phyloP scores from a whole-genome alignment of 2,329 filamentous ascomycete genomes.

The Colletotrichum nymphaeae region DNA sequence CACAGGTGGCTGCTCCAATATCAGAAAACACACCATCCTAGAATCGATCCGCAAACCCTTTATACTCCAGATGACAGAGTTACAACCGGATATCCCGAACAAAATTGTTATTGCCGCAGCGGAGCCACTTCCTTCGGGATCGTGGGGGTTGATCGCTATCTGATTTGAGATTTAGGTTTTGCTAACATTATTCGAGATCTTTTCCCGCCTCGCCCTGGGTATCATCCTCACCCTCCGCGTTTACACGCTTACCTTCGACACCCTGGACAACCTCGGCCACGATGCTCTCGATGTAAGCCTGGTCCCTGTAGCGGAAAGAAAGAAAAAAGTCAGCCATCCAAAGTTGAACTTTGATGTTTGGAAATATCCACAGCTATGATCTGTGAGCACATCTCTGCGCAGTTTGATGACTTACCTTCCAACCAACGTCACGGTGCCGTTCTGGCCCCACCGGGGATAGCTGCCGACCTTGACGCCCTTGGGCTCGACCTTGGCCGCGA shows the following conservation, averaged over 20 bases:
- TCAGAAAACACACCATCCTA: neutral
- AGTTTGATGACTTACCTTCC: constrained; percentile 58
- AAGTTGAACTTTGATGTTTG: neutral
- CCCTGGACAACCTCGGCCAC: constrained; percentile 81
- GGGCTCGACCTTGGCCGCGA: constrained; percentile 78
- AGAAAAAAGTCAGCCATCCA: constrained; percentile 3
- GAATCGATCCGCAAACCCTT: neutral
- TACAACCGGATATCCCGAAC: constrained; percentile 4
- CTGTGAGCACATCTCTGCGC: neutral
- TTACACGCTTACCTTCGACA: constrained; percentile 78
- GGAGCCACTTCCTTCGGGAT: neutral
- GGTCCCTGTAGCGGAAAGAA: constrained; percentile 64
- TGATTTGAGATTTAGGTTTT: constrained; percentile 14
- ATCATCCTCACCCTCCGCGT: constrained; percentile 78
- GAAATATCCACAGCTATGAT: neutral
- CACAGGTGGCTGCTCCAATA: neutral
- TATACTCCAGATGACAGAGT: constrained; percentile 17
- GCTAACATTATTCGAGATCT: neutral
- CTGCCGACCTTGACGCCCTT: constrained; percentile 93
- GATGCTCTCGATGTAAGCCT: constrained; percentile 81
- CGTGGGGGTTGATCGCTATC: constrained; percentile 4
- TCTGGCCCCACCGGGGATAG: constrained; percentile 93
- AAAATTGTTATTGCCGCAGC: constrained; percentile 5
- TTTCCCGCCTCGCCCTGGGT: constrained; percentile 4
- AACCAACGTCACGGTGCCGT: constrained; percentile 92